Evolutionary conservation across 148 eudicot genomes (phyloP), one percentile per base, ranked within the genome.

Genomic region (Oxyria digyna): DNA sequence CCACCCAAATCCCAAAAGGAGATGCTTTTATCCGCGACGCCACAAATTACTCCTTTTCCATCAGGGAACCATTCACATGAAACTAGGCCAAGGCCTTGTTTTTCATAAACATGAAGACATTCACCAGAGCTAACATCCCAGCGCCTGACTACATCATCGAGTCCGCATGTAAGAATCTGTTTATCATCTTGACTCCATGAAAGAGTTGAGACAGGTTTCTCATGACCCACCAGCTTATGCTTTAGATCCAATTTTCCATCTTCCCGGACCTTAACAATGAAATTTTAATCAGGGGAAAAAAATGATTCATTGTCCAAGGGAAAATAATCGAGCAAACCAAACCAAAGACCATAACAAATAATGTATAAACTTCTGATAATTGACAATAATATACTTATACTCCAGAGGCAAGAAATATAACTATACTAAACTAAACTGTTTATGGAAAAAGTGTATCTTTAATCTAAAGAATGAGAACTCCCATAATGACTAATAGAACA

Each of bases 41-140:
- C 95, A 24, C 81, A 74, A 69, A 83, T 82, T 42, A 91, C 72
- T 29, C 75, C 75, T 52, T 82, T 81, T 20, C 89, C 95, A 82
- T 86, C 88, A 20, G 87, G 84, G 31, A 84, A 79, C 97, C 97
- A 91, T 18, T 77, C 91, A 82, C 97, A 91, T 3, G 97, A 91
- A n/a, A 88, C 74, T 42, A 78, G 68, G 72, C 86, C 85, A 43
- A 80, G 42, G 54, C 85, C 85, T 54, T 46, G 63, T 78, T 83
- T 91, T 66, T 86, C 89, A 68, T 86, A 91, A 49, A 85, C 72
- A 74, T 81, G 81, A 29, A 86, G 84, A 73, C 95, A 91, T 75
- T 86, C 82, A 71, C 95, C 97, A 62, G 91, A 78, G 33, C 55
- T 42, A 69, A 86, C 82, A 72, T 88, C 85, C 97, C 97, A 91